These are phyloP conservation scores for Eucalyptus polybractea DNA, from an alignment of 345 rosid genomes.

Conservation along the genomic window DNA sequence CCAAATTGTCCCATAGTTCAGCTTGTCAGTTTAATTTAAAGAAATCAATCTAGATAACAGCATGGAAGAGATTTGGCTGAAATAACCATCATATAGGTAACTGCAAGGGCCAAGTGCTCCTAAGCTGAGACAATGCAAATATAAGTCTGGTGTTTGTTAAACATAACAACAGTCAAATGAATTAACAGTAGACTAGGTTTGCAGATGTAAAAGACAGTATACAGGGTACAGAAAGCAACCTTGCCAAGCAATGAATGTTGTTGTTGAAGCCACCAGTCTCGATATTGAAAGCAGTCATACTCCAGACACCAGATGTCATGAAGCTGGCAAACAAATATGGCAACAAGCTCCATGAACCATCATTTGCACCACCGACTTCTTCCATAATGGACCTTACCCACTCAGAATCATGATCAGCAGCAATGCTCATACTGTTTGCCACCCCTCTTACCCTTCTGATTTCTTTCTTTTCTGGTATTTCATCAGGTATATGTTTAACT, in stretches of 20 bases:
- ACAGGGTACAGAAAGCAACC: conserved; percentile 19
- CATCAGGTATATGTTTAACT: conserved; percentile 75
- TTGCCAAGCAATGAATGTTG: conserved; percentile 92
- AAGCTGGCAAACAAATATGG: conserved; percentile 84
- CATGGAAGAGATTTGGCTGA: not conserved
- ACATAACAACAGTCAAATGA: not conserved
- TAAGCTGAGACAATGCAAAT: not conserved
- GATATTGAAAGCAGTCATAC: conserved; percentile 75
- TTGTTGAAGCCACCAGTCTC: conserved; percentile 95
- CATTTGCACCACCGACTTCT: conserved; percentile 89
- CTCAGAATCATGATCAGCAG: conserved; percentile 86
- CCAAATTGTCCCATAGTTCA: not conserved
- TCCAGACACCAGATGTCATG: conserved; percentile 91
- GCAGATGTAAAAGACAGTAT: not conserved
- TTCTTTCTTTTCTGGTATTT: conserved; percentile 79
- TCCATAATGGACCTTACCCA: conserved; percentile 87
- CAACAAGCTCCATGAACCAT: conserved; percentile 88
- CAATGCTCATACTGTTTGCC: conserved; percentile 47
- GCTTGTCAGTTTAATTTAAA: not conserved
- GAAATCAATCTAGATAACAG: not conserved
- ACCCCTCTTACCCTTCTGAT: conserved; percentile 72
- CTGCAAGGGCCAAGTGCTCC: not conserved
- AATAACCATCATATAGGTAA: not conserved
- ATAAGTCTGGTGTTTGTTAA: not conserved
- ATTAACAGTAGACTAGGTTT: not conserved